Percentiles rank a stretch among this genome's conserved stretches.
phyloP scores from a whole-genome alignment of 805 yeast genomes.

The Lipomyces sp. region DNA sequence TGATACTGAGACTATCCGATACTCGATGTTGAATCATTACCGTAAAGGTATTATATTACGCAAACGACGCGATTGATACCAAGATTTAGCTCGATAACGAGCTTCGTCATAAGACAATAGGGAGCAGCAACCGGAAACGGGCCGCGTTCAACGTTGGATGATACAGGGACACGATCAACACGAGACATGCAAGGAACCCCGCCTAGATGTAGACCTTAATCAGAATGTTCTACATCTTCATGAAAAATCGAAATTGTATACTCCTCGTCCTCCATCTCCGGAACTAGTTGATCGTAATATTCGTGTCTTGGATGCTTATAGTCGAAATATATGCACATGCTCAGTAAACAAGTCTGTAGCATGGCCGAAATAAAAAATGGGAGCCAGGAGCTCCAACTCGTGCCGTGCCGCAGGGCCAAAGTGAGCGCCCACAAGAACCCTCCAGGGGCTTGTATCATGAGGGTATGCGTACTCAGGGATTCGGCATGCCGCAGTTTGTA shows the following conservation, averaged over 20 bases:
- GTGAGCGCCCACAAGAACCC: constrained; percentile 81
- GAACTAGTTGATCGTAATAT: not conserved
- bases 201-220: not conserved
- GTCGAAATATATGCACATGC: constrained; percentile 63
- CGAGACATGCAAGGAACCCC: not conserved
- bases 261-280: constrained; percentile 16
- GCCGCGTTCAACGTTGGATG: no score
- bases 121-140: not conserved
- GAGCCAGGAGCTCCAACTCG: constrained; percentile 86
- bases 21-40: no score
- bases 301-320: not conserved
- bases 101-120: no score
- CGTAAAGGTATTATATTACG: no score
- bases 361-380: constrained; percentile 75
- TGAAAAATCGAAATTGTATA: constrained; percentile 17
- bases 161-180: not conserved
- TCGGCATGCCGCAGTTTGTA: constrained; percentile 74
- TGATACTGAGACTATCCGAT: no score
- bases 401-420: constrained; percentile 69
- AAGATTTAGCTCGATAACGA: not conserved
- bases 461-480: constrained; percentile 75
- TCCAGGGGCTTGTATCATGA: constrained; percentile 88
- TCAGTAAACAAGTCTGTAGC: constrained; percentile 64
- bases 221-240: constrained; percentile 14
- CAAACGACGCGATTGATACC: not conserved